Base-by-base conservation (phyloP, 2,329 filamentous ascomycete genomes). In the Diaporthe sp. region DNA sequence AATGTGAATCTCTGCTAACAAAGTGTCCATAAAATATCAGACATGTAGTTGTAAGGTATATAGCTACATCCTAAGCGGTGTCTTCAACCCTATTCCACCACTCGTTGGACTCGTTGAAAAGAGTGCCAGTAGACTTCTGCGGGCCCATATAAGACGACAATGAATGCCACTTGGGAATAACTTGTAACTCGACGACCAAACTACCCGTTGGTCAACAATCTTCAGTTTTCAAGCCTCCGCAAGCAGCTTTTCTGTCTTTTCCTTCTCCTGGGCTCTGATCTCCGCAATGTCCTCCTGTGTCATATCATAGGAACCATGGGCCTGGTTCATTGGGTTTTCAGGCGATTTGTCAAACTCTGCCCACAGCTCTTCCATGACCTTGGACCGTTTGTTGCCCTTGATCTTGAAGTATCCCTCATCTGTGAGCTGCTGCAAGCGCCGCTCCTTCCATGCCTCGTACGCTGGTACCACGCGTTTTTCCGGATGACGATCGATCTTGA, bases 281-380 rank as follows among this genome's bases (percentile, higher is more conserved):
- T 90, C 88, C 67, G 88, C 88, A 59, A 98, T 81, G 80, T 99
- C 96, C 5, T 95, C 94, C 84, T 91, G 93, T 31, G 89, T 90
- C 72, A 94, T 91, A 84, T 99, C 94, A 85, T 95, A 97, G 4
- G 88, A 84, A 2, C 92, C 94, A 70, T 88, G 91, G 22, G 93
- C 92, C 86, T 98, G 95, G 86, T 98, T 98, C 86, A 98, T 97
- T 19, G 97, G 97, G 84, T 99, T 99, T 80, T 98, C 96, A 1
- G 94, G 93, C 81, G 94, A 94, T 88, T 95, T 97, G 85, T 98
- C 94, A 84, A 98, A 99, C 86, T 98, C 97, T 88, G 98, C 97
- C 77, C 91, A 86, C 79, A 98, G 94, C 81, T 93, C 89, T 4
- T 7, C 8, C 5, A 10, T 22, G n/a, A 6, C 2, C 57, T 37